phyloP scores from a whole-genome alignment of 169 alveolate species.

The Theileria orientalis region DNA sequence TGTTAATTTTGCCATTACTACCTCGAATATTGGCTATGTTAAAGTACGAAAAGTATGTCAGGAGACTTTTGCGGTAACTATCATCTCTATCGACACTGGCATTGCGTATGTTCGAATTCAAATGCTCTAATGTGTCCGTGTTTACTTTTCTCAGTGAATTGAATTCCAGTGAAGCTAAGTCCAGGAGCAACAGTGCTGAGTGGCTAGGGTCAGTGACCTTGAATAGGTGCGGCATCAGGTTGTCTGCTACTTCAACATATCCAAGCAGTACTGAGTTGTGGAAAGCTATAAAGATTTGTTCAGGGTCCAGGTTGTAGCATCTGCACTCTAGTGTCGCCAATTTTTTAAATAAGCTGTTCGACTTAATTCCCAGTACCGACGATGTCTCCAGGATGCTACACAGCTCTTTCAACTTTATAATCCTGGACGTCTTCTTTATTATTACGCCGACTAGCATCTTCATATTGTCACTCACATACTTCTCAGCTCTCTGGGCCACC shows the following conservation, averaged over 20 bases:
- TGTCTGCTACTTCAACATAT: slow-evolving; percentile 23
- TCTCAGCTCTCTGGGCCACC: slow-evolving; percentile 10
- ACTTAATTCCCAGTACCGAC: slow-evolving; percentile 31
- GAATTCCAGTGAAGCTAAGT: slow-evolving; percentile 31
- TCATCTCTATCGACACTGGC: too few species aligned
- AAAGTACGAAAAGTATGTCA: too few species aligned
- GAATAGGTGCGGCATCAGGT: slow-evolving; percentile 11
- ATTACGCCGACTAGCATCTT: slow-evolving; percentile 33
- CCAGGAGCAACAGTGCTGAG: slow-evolving; percentile 30
- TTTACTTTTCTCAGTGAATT: slow-evolving; percentile 1
- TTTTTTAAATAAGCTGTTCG: slow-evolving; percentile 25
- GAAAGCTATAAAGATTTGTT: slow-evolving; percentile 29
- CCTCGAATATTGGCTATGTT: too few species aligned
- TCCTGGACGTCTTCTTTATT: slow-evolving; percentile 19
- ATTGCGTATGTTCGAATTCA: neutral
- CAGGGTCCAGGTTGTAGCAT: slow-evolving; percentile 25
- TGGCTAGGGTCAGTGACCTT: neutral
- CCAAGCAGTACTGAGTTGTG: slow-evolving; percentile 30
- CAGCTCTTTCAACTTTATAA: slow-evolving; percentile 44
- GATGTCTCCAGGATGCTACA: slow-evolving; percentile 17
- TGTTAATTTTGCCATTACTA: too few species aligned
- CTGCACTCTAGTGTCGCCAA: slow-evolving; percentile 31
- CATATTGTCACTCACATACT: slow-evolving; percentile 28
- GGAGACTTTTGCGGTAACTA: too few species aligned
- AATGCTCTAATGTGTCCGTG: neutral